phyloP scores from a whole-genome alignment of 345 rosid species.

The Eucalyptus grandis region DNA sequence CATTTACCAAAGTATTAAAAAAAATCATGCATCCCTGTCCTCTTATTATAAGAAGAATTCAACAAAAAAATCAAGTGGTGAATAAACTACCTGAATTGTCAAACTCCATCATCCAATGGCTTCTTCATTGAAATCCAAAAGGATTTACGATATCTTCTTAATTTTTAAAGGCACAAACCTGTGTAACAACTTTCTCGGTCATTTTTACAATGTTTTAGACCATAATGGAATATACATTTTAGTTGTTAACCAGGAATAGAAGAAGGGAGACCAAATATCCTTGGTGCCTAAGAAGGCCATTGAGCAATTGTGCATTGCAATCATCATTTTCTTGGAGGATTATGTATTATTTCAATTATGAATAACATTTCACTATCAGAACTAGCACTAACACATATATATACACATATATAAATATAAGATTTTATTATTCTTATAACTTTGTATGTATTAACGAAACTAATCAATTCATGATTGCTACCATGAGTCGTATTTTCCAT shows the following conservation, averaged over 20 bases:
- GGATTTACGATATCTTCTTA: background rate
- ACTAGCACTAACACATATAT: background rate
- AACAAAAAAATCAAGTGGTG: too few species aligned
- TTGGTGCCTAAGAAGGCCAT: background rate
- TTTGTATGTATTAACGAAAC: background rate
- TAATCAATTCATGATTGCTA: background rate
- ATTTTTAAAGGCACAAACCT: background rate
- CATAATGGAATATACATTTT: background rate
- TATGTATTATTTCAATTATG: background rate
- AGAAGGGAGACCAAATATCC: background rate
- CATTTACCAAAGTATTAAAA: too few species aligned
- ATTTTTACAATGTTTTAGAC: background rate
- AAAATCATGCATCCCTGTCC: too few species aligned
- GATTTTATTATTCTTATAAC: background rate
- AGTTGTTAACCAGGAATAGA: background rate
- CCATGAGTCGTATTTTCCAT: background rate
- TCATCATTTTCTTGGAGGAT: background rate
- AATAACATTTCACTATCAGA: background rate
- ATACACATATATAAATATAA: background rate
- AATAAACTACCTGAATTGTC: too few species aligned
- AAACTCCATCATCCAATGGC: too few species aligned
- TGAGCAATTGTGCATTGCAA: background rate
- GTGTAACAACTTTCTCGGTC: background rate
- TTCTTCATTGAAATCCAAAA: too few species aligned
- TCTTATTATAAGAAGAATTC: too few species aligned